Percentiles rank a stretch among this genome's conserved stretches.
Evolutionary conservation across 495 filamentous ascomycete species (phyloP).

Genomic region (Penicillium chermesinum): DNA sequence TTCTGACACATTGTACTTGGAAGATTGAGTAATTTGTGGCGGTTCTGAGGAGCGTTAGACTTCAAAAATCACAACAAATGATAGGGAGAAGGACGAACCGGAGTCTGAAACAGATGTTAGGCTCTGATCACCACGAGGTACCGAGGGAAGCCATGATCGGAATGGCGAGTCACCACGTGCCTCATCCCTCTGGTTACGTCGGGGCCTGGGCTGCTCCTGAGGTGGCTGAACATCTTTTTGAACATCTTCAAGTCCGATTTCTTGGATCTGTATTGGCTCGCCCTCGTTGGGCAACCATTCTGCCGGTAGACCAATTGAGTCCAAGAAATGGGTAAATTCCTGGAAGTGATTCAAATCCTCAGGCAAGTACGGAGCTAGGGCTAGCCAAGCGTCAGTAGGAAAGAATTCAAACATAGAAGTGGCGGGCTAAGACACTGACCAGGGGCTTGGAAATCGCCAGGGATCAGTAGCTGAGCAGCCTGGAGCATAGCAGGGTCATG

Average conservation of each 20-base stretch:
- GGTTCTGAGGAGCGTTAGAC: slow-evolving; percentile 20
- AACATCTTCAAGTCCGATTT: slow-evolving; percentile 19
- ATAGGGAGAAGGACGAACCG: slow-evolving; percentile 16
- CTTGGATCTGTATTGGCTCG: slow-evolving; percentile 26
- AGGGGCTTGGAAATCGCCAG: slow-evolving; percentile 29
- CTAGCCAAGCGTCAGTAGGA: slow-evolving; percentile 14
- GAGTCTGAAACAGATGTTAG: slow-evolving; percentile 31
- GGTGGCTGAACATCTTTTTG: slow-evolving; percentile 13
- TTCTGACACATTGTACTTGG: slow-evolving; percentile 31
- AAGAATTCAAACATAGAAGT: not conserved
- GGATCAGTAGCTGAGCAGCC: slow-evolving; percentile 37
- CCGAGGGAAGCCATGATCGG: slow-evolving; percentile 38
- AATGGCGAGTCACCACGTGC: slow-evolving; percentile 38
- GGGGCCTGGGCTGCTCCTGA: slow-evolving; percentile 20
- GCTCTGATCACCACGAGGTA: slow-evolving; percentile 34
- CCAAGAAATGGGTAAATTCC: slow-evolving; percentile 39
- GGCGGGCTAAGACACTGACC: slow-evolving; percentile 5
- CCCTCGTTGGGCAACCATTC: slow-evolving; percentile 36
- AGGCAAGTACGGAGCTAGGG: slow-evolving; percentile 28
- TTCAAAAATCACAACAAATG: not conserved
- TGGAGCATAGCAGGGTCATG: slow-evolving; percentile 40
- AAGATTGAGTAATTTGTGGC: slow-evolving; percentile 22
- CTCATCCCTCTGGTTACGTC: slow-evolving; percentile 17
- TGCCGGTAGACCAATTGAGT: slow-evolving; percentile 36
- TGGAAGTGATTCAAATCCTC: slow-evolving; percentile 40